Evolutionary conservation across 2,329 filamentous ascomycete species (phyloP), one percentile per base, ranked within the genome.

Genomic region (Cytospora leucostoma): DNA sequence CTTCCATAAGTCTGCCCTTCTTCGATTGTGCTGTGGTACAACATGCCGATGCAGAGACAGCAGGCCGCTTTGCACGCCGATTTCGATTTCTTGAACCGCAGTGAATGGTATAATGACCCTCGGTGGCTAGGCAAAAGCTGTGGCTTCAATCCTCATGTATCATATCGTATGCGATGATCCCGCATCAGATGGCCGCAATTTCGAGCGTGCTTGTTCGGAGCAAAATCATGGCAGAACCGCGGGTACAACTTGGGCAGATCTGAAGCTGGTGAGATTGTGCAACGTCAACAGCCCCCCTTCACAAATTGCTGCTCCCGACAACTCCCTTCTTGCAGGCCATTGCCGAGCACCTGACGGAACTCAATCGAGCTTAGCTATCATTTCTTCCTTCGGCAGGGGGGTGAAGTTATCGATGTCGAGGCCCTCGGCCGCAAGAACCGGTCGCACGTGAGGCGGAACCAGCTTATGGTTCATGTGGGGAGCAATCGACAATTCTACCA

Each of bases 311-410:
- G 51, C 61, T 61, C 54, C 61, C 54, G 49, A 60, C 61, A 61
- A 38, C 40, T 61, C 53, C 61, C 51, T 54, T 54, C 35, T 59
- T 47, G 59, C 53, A 59, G 56, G 59, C 56, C 51, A 61, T 53
- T 47, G 60, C 59, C 55, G 61, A 61, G 61, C 61, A 62, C 58
- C 47, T 70, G 72, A n/a, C 27, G 51, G 72, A 71, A 74, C 78
- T 93, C 90, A 99, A 80, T 99, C 95, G 78, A 99, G 84, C 78
- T 93, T 92, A 65, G 95, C 95, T 81, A 97, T 92, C 95, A 99
- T 98, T 77, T 97, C 92, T 73, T 95, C 90, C 82, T 93, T 96
- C 73, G 90, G 82, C 81, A 99, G 83, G 53, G 94, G 94, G 71
- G 88, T 92, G 78, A 99, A 91, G 77, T 93, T 93, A 78, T 97